Evolutionary conservation across 2,329 filamentous ascomycete genomes (phyloP).

Genomic region (Aspergillus floridensis): DNA sequence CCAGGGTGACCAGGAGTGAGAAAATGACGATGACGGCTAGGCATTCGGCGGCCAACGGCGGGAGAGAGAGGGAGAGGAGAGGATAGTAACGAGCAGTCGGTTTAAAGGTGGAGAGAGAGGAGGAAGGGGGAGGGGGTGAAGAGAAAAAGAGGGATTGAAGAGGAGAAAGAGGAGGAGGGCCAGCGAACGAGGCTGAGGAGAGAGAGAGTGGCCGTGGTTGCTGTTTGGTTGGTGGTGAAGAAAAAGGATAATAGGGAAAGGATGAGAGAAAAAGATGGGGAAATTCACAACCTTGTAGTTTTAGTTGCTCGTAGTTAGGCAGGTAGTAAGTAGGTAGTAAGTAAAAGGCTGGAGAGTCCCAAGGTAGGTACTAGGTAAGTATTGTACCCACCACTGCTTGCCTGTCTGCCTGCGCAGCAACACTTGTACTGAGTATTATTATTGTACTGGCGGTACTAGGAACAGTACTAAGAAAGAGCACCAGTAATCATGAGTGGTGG

Average conservation of each 20-base stretch:
- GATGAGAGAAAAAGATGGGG: not conserved
- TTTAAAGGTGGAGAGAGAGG: constrained; percentile 5
- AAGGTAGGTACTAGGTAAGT: not conserved
- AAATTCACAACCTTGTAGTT: not conserved
- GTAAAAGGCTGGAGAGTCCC: too few species aligned
- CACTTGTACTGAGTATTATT: too few species aligned
- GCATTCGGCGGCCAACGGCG: constrained; percentile 22
- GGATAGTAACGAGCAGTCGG: constrained; percentile 1
- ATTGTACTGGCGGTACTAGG: too few species aligned
- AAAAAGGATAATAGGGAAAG: not conserved
- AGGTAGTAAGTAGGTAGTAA: too few species aligned
- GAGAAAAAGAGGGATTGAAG: not conserved
- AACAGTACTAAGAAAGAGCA: too few species aligned
- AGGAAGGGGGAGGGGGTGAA: not conserved
- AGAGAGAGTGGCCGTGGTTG: not conserved
- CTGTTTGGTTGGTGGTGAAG: not conserved
- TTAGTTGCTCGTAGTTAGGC: too few species aligned
- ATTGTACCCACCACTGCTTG: not conserved
- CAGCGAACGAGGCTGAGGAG: constrained; percentile 3
- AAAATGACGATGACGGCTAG: constrained; percentile 18
- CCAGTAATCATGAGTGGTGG: not conserved
- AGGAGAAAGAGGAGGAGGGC: constrained; percentile 4
- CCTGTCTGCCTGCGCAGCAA: too few species aligned
- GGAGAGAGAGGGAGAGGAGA: not conserved
- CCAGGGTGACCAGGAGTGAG: constrained; percentile 18